Conservation (phyloP, 768 basidiomycete genomes). For the Agrocybe pediades region DNA sequence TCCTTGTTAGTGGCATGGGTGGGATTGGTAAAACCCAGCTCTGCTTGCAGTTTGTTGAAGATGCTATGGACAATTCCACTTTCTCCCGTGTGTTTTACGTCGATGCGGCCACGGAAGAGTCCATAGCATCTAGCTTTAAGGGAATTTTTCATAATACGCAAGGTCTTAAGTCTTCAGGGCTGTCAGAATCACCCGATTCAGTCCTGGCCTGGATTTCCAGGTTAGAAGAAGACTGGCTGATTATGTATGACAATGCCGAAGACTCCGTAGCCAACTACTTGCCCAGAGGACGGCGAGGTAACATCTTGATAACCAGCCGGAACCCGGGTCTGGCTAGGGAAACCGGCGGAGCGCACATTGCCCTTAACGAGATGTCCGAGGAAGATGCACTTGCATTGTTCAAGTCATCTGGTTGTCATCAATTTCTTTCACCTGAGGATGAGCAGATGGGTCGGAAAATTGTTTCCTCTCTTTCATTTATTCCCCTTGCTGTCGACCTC, state of each 20-base stretch:
- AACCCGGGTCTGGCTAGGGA: slow-evolving; percentile 8
- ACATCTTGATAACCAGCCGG: slow-evolving; percentile 20
- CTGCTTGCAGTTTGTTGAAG: background rate
- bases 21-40: too few relatives aligned
- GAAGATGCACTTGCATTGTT: slow-evolving; percentile 18
- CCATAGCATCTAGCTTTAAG: background rate
- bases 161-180: background rate
- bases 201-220: slow-evolving; percentile 15
- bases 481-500: background rate
- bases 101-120: background rate
- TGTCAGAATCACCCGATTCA: background rate
- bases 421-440: background rate
- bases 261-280: slow-evolving; percentile 8
- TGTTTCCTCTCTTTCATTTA: background rate
- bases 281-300: slow-evolving; percentile 17
- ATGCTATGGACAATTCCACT: background rate
- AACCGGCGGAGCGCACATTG: slow-evolving; percentile 2
- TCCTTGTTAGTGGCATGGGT: too few relatives aligned
- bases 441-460: background rate
- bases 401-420: slow-evolving; percentile 11
- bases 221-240: slow-evolving; percentile 15
- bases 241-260: slow-evolving; percentile 22
- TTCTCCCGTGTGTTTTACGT: background rate
- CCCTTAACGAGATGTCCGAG: slow-evolving; percentile 15
- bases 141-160: background rate